A percentile compares a stretch with the other conserved stretches of the same genome.
phyloP scores from a whole-genome alignment of 2,329 filamentous ascomycete genomes.

The Ascochyta viciae-villosae region DNA sequence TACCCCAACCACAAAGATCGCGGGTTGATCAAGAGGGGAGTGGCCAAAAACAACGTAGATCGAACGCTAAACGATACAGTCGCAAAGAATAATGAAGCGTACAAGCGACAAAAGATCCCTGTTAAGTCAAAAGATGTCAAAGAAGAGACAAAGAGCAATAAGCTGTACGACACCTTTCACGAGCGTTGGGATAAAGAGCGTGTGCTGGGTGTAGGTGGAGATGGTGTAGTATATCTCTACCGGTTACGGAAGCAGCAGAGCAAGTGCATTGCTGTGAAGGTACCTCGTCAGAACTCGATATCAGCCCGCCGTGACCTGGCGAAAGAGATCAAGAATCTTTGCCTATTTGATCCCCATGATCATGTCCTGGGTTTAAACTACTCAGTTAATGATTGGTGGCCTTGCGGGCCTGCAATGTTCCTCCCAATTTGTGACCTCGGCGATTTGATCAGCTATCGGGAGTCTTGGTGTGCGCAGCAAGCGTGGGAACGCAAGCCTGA shows the following conservation, averaged over 20 bases:
- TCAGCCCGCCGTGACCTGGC: neutral
- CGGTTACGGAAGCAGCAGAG: neutral
- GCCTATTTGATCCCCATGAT: conserved; percentile 9
- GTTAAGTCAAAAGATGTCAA: neutral
- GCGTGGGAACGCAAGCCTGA: neutral
- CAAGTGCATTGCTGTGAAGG: conserved; percentile 7
- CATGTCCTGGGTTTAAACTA: conserved; percentile 22
- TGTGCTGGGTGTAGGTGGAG: conserved; percentile 16
- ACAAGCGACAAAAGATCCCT: neutral
- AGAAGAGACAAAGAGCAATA: neutral
- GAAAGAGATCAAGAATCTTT: neutral
- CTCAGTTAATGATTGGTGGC: conserved; percentile 3
- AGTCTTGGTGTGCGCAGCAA: conserved; percentile 8
- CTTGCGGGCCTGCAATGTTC: conserved; percentile 26
- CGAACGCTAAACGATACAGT: neutral
- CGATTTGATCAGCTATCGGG: conserved; percentile 18
- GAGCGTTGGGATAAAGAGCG: neutral
- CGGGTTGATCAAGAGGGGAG: neutral
- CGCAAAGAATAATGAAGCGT: neutral
- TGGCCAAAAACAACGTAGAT: neutral
- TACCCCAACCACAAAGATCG: neutral
- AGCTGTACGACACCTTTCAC: neutral
- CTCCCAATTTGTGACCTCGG: conserved; percentile 29
- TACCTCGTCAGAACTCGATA: neutral
- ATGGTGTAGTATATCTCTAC: conserved; percentile 17